Evolutionary conservation across 495 filamentous ascomycete genomes (phyloP).

Genomic region (Thozetella sp.): DNA sequence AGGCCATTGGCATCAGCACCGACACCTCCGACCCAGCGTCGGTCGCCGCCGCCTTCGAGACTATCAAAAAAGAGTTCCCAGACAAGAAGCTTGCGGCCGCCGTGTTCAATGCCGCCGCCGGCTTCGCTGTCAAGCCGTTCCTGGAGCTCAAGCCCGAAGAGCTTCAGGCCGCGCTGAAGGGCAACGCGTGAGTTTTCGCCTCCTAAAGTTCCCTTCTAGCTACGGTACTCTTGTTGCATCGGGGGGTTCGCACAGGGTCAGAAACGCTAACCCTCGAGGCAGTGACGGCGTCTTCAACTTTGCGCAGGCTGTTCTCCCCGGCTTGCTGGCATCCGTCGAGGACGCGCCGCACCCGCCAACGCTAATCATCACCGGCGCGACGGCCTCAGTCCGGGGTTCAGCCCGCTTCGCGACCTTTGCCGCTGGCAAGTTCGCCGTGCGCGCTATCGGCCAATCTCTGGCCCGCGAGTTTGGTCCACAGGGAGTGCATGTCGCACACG

Average conservation of each 20-base stretch:
- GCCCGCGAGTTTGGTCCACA: slow-evolving; percentile 88
- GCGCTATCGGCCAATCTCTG: slow-evolving; percentile 76
- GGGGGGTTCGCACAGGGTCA: not conserved
- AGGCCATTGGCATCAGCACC: slow-evolving; percentile 75
- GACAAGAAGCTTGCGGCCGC: slow-evolving; percentile 69
- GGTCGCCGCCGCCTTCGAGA: slow-evolving; percentile 65
- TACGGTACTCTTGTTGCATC: too few species aligned
- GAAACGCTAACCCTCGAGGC: not conserved
- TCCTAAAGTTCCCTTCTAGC: not conserved
- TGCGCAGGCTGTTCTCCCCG: slow-evolving; percentile 70
- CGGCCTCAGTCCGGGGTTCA: slow-evolving; percentile 76
- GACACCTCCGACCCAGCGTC: slow-evolving; percentile 68
- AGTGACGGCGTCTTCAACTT: slow-evolving; percentile 80
- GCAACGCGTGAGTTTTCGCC: slow-evolving; percentile 59
- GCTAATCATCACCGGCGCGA: slow-evolving; percentile 88
- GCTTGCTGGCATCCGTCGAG: slow-evolving; percentile 61
- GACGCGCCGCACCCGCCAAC: slow-evolving; percentile 65
- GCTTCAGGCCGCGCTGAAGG: slow-evolving; percentile 54
- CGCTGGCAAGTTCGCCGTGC: slow-evolving; percentile 76
- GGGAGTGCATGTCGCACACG: slow-evolving; percentile 86
- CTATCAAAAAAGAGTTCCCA: slow-evolving; percentile 61
- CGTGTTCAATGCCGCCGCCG: slow-evolving; percentile 78
- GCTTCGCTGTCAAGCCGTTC: slow-evolving; percentile 78
- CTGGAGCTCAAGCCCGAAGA: slow-evolving; percentile 71
- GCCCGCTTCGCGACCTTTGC: slow-evolving; percentile 74